These are phyloP conservation scores for Dictyostelium discoideum DNA, from an alignment of 78 protist species.

Conservation along the genomic window dicty_2.7 NC_007091.3:697501-698000, in stretches of 20 bases:
- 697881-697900: background rate
- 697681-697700: background rate
- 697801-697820: background rate
- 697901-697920: background rate
- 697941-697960: background rate
- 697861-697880: background rate
- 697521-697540: background rate
- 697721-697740: background rate
- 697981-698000: conserved; percentile 43
- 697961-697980: conserved; percentile 42
- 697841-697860: background rate
- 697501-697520: background rate
- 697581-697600: conserved; percentile 2
- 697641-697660: background rate
- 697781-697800: background rate
- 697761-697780: background rate
- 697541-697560: background rate
- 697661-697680: background rate
- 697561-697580: background rate
- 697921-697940: background rate
- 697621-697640: background rate
- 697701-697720: background rate
- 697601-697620: conserved; percentile 28
- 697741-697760: background rate
- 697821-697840: background rate